phyloP scores from a whole-genome alignment of 768 basidiomycete species.

The Tulasnella sp. region DNA sequence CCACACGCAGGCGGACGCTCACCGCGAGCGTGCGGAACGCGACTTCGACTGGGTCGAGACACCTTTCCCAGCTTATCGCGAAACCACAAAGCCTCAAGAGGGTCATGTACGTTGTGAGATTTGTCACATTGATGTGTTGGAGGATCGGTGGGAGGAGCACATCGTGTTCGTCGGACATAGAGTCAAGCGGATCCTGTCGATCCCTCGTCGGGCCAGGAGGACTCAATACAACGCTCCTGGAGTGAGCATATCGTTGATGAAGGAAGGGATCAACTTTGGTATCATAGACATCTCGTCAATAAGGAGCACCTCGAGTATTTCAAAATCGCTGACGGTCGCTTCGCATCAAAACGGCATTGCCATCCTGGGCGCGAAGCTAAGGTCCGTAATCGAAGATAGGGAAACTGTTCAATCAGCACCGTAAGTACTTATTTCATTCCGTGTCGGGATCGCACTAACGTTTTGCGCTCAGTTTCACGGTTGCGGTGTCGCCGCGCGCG shows the following conservation, averaged over 20 bases:
- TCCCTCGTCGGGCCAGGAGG: not conserved
- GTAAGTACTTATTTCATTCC: not conserved
- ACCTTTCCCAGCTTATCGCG: constrained; percentile 1
- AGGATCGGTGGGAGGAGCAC: constrained; percentile 1
- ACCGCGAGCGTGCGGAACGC: not conserved
- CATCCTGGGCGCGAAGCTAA: not conserved
- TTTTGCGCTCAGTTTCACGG: not conserved
- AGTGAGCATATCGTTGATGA: not conserved
- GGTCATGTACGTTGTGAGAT: not conserved
- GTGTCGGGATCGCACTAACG: not conserved
- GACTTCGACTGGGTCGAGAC: constrained; percentile 4
- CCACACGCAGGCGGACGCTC: not conserved
- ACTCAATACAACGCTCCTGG: not conserved
- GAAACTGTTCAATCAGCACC: not conserved
- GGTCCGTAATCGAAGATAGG: not conserved
- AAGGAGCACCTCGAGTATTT: not conserved
- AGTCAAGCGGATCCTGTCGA: not conserved
- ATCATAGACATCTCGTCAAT: constrained; percentile 4
- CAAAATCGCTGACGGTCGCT: not conserved
- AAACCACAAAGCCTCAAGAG: not conserved
- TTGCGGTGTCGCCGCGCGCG: not conserved
- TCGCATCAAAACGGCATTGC: not conserved
- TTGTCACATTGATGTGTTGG: not conserved
- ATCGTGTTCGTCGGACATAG: not conserved
- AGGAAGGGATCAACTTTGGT: constrained; percentile 22